A percentile compares a stretch with the other conserved stretches of the same genome.
Evolutionary conservation across 257 asterid species (phyloP).

Genomic region (Ocimum tenuiflorum): DNA sequence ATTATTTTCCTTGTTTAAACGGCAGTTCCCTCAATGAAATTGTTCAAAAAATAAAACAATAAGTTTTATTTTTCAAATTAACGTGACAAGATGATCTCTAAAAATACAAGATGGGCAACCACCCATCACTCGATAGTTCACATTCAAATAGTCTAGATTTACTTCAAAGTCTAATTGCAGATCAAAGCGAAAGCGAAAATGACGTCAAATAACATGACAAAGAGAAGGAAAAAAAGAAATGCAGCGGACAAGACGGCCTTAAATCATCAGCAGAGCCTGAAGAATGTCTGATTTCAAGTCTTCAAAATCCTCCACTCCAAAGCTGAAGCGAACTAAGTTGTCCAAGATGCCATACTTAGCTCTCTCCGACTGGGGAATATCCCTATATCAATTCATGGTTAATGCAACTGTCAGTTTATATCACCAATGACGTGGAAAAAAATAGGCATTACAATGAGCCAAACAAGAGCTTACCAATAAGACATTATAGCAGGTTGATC

Average conservation of each 20-base stretch:
- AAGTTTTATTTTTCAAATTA: no score
- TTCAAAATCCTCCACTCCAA: slow-evolving; percentile 73
- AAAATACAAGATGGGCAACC: no score
- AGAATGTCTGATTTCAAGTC: slow-evolving; percentile 79
- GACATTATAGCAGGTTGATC: slow-evolving; percentile 96
- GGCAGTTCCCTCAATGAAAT: no score
- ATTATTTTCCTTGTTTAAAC: no score
- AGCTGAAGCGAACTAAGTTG: slow-evolving; percentile 90
- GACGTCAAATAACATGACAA: no score
- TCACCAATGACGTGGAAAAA: background rate
- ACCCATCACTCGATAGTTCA: no score
- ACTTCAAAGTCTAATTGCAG: background rate
- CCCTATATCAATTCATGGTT: slow-evolving; percentile 36
- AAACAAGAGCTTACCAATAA: slow-evolving; percentile 48
- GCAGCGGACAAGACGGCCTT: slow-evolving; percentile 20
- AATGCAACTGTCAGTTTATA: background rate
- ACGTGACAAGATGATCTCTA: no score
- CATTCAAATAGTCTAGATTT: no score
- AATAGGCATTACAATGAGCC: background rate
- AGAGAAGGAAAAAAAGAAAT: background rate
- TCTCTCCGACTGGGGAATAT: slow-evolving; percentile 64
- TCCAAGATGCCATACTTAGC: slow-evolving; percentile 76
- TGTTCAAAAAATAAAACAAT: no score
- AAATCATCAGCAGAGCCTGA: slow-evolving; percentile 71
- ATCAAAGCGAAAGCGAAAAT: no score